phyloP scores from a whole-genome alignment of 768 basidiomycete species.

The Mycena indigotica region DNA sequence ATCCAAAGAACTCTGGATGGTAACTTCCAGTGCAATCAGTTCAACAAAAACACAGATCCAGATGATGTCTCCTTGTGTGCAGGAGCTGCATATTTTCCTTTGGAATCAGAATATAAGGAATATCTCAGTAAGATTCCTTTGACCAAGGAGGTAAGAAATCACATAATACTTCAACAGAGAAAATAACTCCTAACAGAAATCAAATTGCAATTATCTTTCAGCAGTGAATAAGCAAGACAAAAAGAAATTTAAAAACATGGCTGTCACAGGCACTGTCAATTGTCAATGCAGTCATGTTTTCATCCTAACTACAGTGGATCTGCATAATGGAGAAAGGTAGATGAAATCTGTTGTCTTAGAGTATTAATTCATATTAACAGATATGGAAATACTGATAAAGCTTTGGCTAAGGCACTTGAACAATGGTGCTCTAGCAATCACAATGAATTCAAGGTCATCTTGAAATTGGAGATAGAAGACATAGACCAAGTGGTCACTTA shows the following conservation, averaged over 20 bases:
- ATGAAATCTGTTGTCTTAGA: neutral
- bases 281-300: constrained; percentile 24
- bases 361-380: neutral
- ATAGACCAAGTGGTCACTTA: constrained; percentile 13
- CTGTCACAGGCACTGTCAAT: constrained; percentile 24
- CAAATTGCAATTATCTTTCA: constrained; percentile 26
- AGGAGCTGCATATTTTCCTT: constrained; percentile 19
- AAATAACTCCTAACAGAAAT: constrained; percentile 20
- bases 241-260: constrained; percentile 27
- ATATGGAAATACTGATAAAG: constrained; percentile 18
- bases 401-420: constrained; percentile 3
- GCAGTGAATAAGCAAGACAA: constrained; percentile 27
- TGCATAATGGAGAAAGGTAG: constrained; percentile 25
- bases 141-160: constrained; percentile 12
- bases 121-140: constrained; percentile 15
- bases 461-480: neutral
- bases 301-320: constrained; percentile 18
- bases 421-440: neutral
- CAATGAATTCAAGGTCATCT: neutral
- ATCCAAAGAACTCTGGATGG: constrained; percentile 23
- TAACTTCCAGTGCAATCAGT: constrained; percentile 24
- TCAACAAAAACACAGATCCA: constrained; percentile 24
- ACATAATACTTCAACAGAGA: neutral
- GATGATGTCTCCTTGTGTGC: constrained; percentile 24
- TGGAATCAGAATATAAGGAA: constrained; percentile 13